Base-by-base conservation (phyloP, 2,329 filamentous ascomycete species). In the Aspergillus eucalypticola region DNA sequence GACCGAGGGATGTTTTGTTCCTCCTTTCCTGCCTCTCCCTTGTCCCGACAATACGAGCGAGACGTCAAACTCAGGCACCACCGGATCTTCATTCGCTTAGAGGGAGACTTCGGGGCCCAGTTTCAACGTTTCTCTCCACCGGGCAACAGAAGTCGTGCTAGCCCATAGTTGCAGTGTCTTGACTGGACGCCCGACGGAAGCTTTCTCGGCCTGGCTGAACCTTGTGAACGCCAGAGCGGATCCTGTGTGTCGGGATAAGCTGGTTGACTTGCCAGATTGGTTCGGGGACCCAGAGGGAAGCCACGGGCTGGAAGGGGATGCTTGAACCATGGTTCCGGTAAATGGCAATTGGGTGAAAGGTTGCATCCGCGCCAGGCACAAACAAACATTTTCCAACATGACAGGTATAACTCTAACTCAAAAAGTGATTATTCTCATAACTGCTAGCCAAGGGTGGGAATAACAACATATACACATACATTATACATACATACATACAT, bases 31-130 rank as follows among this genome's bases (percentile, higher is more conserved):
- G 11, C 19, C 19, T 44, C 19, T 15, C 32, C 50, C 21, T 38
- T 50, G 55, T 55, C 25, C 23, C 42, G 41, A 55, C 13, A 56
- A 57, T 42, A 57, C 46, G 41, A 41, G 46, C 60, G 29, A 13
- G 4, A 35, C 25, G 59, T 60, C 41, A 62, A 35, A 41, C 44
- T 54, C 64, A 66, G 64, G 64, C 56, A 64, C 62, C 41, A 46
- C 64, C 49, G 29, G 64, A 66, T 66, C 64, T 53, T 60, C 62
- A 66, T 66, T 66, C 64, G 64, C 64, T 57, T 59, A 55, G 48
- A 23, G 50, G 50, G 11, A 35, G 29, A 19, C 38, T 39, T 53
- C 42, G 25, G 29, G 61, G 56, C 58, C 61, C 61, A 60, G 41
- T 62, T 35, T 55, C 57, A 66, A 66, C 64, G 64, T 64, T 35